Conservation (phyloP, 2,329 filamentous ascomycete species). For the Penicillium palitans region DNA sequence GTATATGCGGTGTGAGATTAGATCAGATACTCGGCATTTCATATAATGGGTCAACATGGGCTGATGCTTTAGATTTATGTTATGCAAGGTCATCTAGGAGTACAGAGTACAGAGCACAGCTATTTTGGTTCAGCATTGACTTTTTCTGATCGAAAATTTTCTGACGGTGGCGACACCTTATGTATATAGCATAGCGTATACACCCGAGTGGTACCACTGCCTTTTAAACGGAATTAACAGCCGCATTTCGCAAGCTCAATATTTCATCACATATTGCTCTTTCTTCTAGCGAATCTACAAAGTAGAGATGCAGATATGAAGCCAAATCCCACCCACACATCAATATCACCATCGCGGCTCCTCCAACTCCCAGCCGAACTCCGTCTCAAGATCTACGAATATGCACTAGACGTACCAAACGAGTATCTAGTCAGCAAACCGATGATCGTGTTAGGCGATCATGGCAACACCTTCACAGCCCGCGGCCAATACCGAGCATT, state of each 20-base stretch:
- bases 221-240: not conserved
- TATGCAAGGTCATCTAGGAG: not conserved
- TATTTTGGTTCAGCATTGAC: not conserved
- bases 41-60: not conserved
- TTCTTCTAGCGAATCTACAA: not conserved
- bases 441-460: slow-evolving; percentile 37
- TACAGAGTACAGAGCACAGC: not conserved
- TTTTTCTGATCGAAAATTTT: not conserved
- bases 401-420: slow-evolving; percentile 33
- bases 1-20: not conserved
- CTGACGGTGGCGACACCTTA: slow-evolving; percentile 9
- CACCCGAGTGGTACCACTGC: slow-evolving; percentile 5
- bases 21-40: slow-evolving; percentile 4
- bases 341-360: slow-evolving; percentile 19
- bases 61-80: not conserved
- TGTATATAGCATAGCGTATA: not conserved
- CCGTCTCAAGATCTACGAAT: slow-evolving; percentile 39
- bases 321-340: not conserved
- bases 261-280: not conserved
- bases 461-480: slow-evolving; percentile 34
- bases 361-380: slow-evolving; percentile 34
- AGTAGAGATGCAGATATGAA: not conserved
- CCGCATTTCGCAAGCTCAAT: not conserved
- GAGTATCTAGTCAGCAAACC: slow-evolving; percentile 33
- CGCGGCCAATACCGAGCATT: slow-evolving; percentile 34